Base-by-base conservation (phyloP, 2,329 filamentous ascomycete genomes). In the Ascosphaera apis region DNA sequence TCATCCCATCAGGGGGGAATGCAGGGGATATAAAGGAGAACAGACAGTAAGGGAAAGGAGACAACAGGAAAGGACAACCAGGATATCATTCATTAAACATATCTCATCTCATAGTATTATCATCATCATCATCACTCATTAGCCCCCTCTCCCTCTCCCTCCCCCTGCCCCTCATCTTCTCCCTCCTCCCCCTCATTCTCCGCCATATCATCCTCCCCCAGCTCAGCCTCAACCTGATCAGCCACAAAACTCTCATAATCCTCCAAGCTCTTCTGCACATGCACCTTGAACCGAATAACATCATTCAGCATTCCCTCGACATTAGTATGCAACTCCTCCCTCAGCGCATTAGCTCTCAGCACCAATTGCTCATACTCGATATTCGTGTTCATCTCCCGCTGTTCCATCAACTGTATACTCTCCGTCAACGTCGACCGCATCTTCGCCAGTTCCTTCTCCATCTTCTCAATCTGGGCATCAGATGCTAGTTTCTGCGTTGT, bases 311-410 rank as follows among this genome's bases (percentile, higher is more conserved):
- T 91, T 47, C 75, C 76, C 59, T 93, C 88, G 47, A 93, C 81
- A 53, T 93, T 84, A 0, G 83, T 92, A 54, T 98, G 88, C n/a
- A 98, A 65, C 53, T 95, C 84, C 54, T 98, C 88, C n/a, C 88
- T 72, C 16, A 95, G 65, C 1, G 80, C 63, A 43, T 81, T 81
- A 34, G 81, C 81, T 21, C 73, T 71, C 37, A 91, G 69, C n/a
- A 78, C 82, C 34, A 95, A 62, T 52, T 93, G 83, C 51, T 95
- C 86, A 50, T 92, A 91, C 50, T 95, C 84, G 46, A 95, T 88
- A 41, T 86, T 91, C 9, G 82, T 88, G 47, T 84, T 91, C 70
- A 95, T 92, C 61, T 95, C 84, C 37, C 81, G 67, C 55, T 93
- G 86, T 53, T 93, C 83, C 68, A 93, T 76, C 34, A 91, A 57